A percentile compares a stretch with the other conserved stretches of the same genome.
phyloP scores from a whole-genome alignment of 2,329 filamentous ascomycete genomes.

The Aspergillus fructus region DNA sequence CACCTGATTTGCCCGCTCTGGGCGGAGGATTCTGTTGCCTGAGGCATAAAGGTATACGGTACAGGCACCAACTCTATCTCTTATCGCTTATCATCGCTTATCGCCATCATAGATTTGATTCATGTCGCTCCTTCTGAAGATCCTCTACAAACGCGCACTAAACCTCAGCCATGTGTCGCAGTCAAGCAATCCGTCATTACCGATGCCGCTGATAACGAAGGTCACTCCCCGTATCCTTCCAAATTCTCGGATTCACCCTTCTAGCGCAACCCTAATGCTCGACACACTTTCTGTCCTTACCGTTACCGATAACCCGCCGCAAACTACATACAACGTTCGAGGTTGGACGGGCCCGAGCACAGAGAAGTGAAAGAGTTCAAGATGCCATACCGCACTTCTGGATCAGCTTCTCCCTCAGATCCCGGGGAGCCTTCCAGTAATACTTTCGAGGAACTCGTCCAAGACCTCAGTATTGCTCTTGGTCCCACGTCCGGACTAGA shows the following conservation, averaged over 20 bases:
- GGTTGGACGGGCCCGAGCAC: not conserved
- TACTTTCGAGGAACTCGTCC: slow-evolving; percentile 68
- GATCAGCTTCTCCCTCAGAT: slow-evolving; percentile 8
- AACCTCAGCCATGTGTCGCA: not conserved
- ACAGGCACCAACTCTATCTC: not conserved
- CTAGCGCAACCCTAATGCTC: not conserved
- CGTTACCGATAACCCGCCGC: not conserved
- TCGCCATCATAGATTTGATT: not conserved
- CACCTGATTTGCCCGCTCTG: slow-evolving; percentile 28
- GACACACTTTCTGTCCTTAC: not conserved
- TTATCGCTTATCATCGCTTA: slow-evolving; percentile 23
- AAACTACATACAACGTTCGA: not conserved
- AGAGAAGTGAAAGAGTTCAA: not conserved
- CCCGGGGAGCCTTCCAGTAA: slow-evolving; percentile 15
- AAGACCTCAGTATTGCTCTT: slow-evolving; percentile 70
- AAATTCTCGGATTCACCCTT: not conserved
- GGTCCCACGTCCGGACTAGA: slow-evolving; percentile 79
- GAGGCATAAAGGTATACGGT: slow-evolving; percentile 13
- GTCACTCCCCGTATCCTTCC: not conserved
- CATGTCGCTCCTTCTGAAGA: not conserved
- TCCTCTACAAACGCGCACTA: not conserved
- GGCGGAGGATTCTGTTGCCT: slow-evolving; percentile 20
- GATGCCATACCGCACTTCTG: slow-evolving; percentile 37
- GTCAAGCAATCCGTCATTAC: not conserved
- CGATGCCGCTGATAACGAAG: not conserved